phyloP scores from a whole-genome alignment of 352 stramenopile species.

The Thraustochytrium sp. region DNA sequence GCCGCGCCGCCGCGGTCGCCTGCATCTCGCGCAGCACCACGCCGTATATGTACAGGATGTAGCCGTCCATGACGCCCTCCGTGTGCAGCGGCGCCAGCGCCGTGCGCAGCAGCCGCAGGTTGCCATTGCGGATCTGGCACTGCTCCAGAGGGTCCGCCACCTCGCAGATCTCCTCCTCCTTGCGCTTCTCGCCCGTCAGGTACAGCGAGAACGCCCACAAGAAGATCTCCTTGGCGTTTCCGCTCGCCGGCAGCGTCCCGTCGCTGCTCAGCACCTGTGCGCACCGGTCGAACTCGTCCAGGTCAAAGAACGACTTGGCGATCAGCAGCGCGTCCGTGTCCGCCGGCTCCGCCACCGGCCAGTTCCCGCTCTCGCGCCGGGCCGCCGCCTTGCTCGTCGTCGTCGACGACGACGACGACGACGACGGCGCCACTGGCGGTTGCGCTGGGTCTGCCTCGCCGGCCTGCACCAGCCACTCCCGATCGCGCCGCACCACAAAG shows the following conservation, averaged over 20 bases:
- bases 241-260: constrained; percentile 48
- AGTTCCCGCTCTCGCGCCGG: neutral
- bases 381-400: neutral
- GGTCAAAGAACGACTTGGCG: constrained; percentile 43
- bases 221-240: constrained; percentile 57
- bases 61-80: constrained; percentile 55
- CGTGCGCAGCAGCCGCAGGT: constrained; percentile 55
- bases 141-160: constrained; percentile 57
- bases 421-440: neutral
- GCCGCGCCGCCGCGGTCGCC: neutral
- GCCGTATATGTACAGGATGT: constrained; percentile 66
- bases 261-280: constrained; percentile 53
- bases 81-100: constrained; percentile 54
- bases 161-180: constrained; percentile 59
- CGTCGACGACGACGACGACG: neutral
- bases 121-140: constrained; percentile 54
- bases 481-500: constrained; percentile 3
- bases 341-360: neutral
- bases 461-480: neutral
- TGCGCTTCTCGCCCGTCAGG: constrained; percentile 64
- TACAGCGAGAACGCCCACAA: constrained; percentile 62
- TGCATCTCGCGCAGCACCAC: constrained; percentile 59
- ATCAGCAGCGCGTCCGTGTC: constrained; percentile 38
- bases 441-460: neutral
- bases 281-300: constrained; percentile 51